Percentiles rank a stretch among this genome's conserved stretches.
Evolutionary conservation across 805 yeast genomes (phyloP).

Genomic region (Candida fluviatilis): DNA sequence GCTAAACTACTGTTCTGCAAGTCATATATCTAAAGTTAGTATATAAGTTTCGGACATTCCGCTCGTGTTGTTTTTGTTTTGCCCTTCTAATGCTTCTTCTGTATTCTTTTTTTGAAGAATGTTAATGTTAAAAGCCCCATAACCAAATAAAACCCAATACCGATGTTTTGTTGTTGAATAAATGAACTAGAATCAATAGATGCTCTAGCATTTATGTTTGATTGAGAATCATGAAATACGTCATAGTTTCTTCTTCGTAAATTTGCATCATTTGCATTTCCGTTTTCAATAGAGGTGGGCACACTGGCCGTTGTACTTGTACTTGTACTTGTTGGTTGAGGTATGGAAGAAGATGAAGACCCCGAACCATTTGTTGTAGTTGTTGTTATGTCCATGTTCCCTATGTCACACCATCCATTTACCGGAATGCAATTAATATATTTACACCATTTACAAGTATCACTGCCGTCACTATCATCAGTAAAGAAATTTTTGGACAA

Average conservation of each 20-base stretch:
- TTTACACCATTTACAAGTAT: constrained; percentile 66
- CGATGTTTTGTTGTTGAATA: constrained; percentile 12
- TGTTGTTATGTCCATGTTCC: constrained; percentile 15
- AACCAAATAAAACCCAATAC: constrained; percentile 15
- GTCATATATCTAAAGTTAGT: too few relatives aligned
- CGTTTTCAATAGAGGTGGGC: constrained; percentile 19
- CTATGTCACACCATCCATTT: constrained; percentile 62
- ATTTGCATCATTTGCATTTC: constrained; percentile 3
- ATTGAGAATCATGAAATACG: neutral
- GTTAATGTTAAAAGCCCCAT: constrained; percentile 15
- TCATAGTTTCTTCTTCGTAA: constrained; percentile 2
- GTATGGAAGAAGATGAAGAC: neutral
- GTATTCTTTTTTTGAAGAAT: constrained; percentile 10
- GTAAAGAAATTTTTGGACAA: constrained; percentile 46
- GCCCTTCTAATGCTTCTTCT: neutral
- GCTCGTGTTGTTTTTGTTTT: too few relatives aligned
- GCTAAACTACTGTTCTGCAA: too few relatives aligned
- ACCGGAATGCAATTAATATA: constrained; percentile 69
- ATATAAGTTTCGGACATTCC: too few relatives aligned
- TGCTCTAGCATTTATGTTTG: neutral
- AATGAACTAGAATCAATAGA: constrained; percentile 1
- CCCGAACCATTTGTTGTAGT: constrained; percentile 5
- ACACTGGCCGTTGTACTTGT: constrained; percentile 5
- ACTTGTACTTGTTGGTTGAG: neutral
- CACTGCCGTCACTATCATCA: constrained; percentile 35